Conservation (phyloP, 2,329 filamentous ascomycete genomes). For the Monosporascus sp. region DNA sequence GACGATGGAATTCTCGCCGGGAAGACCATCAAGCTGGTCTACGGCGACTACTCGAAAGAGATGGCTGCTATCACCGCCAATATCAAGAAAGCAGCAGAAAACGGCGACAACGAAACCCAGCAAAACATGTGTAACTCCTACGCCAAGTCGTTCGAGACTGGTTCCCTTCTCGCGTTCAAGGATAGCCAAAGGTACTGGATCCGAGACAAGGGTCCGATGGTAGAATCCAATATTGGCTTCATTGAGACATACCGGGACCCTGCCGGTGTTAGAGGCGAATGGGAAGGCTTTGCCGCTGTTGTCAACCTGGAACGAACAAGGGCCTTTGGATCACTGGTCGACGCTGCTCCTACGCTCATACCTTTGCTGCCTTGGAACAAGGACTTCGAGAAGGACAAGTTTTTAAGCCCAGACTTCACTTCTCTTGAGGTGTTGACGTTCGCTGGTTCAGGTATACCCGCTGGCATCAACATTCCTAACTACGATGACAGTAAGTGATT, state of each 20-base stretch:
- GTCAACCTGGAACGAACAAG: conserved; percentile 88
- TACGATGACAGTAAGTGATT: conserved; percentile 27
- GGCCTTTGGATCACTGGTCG: conserved; percentile 81
- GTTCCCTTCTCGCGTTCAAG: conserved; percentile 73
- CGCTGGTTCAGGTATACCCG: conserved; percentile 60
- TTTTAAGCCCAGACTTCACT: conserved; percentile 92
- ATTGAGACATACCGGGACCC: conserved; percentile 84
- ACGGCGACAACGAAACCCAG: conserved; percentile 69
- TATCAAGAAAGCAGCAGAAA: conserved; percentile 61
- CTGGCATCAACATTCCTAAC: conserved; percentile 57
- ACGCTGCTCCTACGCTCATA: conserved; percentile 75
- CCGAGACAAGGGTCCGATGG: conserved; percentile 71
- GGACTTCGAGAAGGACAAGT: conserved; percentile 94
- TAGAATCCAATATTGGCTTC: conserved; percentile 79
- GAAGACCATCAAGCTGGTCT: conserved; percentile 65
- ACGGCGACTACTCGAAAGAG: conserved; percentile 68
- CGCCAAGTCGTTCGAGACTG: conserved; percentile 66
- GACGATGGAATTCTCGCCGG: conserved; percentile 56
- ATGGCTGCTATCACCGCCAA: conserved; percentile 65
- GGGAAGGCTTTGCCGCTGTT: conserved; percentile 77
- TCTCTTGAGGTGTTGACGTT: conserved; percentile 89
- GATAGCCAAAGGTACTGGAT: conserved; percentile 79
- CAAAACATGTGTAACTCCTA: conserved; percentile 55
- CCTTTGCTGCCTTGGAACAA: conserved; percentile 82
- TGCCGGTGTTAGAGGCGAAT: conserved; percentile 74